These are phyloP conservation scores for Gossypium schwendimanii DNA, from an alignment of 441 rosid species.

Conservation along the genomic window DNA sequence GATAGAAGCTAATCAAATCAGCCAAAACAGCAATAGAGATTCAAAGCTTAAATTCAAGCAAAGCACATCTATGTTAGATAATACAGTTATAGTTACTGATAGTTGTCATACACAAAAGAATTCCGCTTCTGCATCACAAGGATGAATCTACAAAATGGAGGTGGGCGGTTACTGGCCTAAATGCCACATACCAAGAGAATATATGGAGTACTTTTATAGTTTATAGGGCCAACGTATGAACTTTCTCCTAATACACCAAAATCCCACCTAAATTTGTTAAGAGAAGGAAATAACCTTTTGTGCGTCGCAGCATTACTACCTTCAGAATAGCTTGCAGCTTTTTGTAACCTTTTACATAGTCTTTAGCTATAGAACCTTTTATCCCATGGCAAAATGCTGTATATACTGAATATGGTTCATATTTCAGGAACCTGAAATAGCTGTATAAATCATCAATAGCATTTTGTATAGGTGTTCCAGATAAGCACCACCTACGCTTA, in stretches of 20 bases:
- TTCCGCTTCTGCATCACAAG: neutral
- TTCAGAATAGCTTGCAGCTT: slow-evolving; percentile 88
- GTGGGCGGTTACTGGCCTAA: neutral
- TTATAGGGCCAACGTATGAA: neutral
- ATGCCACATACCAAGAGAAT: neutral
- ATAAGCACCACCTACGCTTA: slow-evolving; percentile 93
- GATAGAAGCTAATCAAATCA: slow-evolving; percentile 19
- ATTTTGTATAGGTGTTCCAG: slow-evolving; percentile 98
- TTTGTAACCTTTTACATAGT: slow-evolving; percentile 73
- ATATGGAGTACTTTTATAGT: neutral
- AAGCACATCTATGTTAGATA: neutral
- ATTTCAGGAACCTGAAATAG: slow-evolving; percentile 89
- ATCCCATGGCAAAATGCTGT: slow-evolving; percentile 59
- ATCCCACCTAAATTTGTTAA: slow-evolving; percentile 5
- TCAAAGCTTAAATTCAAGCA: slow-evolving; percentile 4
- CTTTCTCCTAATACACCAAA: slow-evolving; percentile 1
- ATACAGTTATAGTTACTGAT: neutral
- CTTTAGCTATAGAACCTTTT: slow-evolving; percentile 70
- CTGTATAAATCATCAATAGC: slow-evolving; percentile 83
- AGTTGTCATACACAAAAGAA: neutral
- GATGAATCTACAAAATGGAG: neutral
- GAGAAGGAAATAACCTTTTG: slow-evolving; percentile 58
- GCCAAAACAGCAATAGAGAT: slow-evolving; percentile 6
- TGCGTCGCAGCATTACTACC: slow-evolving; percentile 92
- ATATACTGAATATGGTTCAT: slow-evolving; percentile 72